Percentiles rank a stretch among this genome's conserved stretches.
phyloP scores from a whole-genome alignment of 192 early-diverging fungal species.

The Gonapodya prolifera region DNA sequence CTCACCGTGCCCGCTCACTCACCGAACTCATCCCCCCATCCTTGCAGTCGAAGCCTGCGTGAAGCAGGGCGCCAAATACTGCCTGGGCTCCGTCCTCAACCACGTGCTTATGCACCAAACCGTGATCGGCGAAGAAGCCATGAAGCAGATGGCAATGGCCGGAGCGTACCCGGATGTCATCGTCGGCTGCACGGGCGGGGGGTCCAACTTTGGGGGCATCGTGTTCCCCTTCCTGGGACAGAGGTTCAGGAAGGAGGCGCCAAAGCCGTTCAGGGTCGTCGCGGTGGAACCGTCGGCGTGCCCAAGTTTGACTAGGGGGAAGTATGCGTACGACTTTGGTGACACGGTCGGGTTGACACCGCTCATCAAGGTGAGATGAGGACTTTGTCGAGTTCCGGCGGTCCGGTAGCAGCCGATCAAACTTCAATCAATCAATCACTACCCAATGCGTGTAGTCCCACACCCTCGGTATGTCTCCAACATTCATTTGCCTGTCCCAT shows the following conservation, averaged over 20 bases:
- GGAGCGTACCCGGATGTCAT: constrained; percentile 1
- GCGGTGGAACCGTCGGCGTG: constrained; percentile 3
- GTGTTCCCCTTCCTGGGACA: neutral
- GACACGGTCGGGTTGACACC: neutral
- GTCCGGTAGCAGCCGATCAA: no score
- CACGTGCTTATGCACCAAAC: constrained; percentile 7
- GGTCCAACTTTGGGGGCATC: neutral
- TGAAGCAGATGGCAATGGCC: neutral
- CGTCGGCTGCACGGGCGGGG: constrained; percentile 5
- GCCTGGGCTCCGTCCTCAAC: constrained; percentile 6
- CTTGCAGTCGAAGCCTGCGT: constrained; percentile 1
- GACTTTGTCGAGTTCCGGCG: no score
- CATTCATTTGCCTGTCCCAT: neutral
- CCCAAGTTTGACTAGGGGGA: neutral
- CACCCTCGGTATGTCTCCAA: neutral
- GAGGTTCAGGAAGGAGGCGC: neutral
- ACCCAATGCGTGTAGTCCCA: no score
- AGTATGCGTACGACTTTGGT: constrained; percentile 5
- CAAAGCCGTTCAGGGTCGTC: neutral
- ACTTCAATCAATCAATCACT: no score
- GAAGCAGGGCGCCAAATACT: neutral
- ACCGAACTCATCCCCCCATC: neutral
- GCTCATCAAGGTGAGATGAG: neutral
- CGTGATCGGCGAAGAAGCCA: neutral
- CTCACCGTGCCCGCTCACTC: neutral